A percentile compares a stretch with the other conserved stretches of the same genome.
Conservation (phyloP, 495 filamentous ascomycete species). For the Penicillium salamii region DNA sequence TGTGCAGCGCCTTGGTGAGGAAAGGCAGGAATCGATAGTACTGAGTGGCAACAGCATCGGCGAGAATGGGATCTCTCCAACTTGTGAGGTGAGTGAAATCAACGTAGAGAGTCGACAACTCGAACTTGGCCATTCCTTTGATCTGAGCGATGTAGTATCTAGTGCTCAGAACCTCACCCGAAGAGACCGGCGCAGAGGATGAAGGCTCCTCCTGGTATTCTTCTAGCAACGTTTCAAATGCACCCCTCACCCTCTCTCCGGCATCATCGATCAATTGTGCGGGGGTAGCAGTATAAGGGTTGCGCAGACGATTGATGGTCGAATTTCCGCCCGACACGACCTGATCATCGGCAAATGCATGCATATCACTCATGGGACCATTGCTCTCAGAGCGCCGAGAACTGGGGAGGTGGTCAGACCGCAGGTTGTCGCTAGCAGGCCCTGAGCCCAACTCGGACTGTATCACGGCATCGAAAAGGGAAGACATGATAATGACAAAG, state of each 20-base stretch:
- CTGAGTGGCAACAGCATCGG: conserved; percentile 77
- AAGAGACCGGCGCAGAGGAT: conserved; percentile 69
- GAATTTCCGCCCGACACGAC: conserved; percentile 53
- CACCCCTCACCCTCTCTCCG: conserved; percentile 77
- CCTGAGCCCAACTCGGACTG: conserved; percentile 49
- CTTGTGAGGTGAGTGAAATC: conserved; percentile 85
- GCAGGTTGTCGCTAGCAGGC: conserved; percentile 32
- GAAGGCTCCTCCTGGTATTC: conserved; percentile 75
- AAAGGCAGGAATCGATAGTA: conserved; percentile 97
- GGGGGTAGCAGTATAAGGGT: conserved; percentile 61
- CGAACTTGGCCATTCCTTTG: conserved; percentile 78
- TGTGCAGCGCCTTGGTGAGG: conserved; percentile 84
- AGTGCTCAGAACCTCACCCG: conserved; percentile 72
- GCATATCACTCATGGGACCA: conserved; percentile 52
- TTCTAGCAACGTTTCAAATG: conserved; percentile 88
- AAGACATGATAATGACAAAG: conserved; percentile 43
- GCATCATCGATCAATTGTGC: conserved; percentile 84
- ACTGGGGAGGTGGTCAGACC: conserved; percentile 43
- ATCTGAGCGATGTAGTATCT: conserved; percentile 98
- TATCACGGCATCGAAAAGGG: conserved; percentile 50
- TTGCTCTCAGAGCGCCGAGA: conserved; percentile 52
- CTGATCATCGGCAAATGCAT: conserved; percentile 59
- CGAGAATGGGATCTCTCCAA: conserved; percentile 68
- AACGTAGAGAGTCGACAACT: conserved; percentile 94
- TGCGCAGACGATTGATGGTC: conserved; percentile 56